Conservation (phyloP, 1,284 basidiomycete species). For the Leccinum pallidistipes region DNA sequence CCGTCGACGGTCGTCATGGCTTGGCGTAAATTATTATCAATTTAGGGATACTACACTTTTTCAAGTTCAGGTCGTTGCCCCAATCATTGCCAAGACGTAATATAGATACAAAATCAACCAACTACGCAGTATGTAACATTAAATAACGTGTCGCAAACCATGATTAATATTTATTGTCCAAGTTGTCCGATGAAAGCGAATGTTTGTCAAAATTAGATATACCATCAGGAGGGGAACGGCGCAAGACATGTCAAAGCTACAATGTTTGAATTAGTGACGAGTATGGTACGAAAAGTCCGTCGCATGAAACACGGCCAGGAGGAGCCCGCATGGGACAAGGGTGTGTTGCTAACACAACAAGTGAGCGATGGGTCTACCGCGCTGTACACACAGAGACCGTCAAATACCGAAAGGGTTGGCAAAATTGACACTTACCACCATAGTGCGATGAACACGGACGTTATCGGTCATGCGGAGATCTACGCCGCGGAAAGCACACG, state of each 20-base stretch:
- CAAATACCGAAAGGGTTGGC: constrained; percentile 11
- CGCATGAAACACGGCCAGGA: neutral
- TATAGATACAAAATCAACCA: constrained; percentile 22
- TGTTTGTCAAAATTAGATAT: constrained; percentile 7
- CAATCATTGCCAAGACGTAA: constrained; percentile 7
- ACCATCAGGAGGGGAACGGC: neutral
- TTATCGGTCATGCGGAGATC: constrained; percentile 47
- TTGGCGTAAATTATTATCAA: no score
- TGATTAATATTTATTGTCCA: neutral
- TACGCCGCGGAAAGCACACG: constrained; percentile 54
- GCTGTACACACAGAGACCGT: constrained; percentile 16
- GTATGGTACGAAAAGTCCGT: constrained; percentile 7
- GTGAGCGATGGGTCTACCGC: constrained; percentile 13
- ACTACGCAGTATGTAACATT: constrained; percentile 1
- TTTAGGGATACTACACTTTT: neutral
- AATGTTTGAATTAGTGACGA: constrained; percentile 12
- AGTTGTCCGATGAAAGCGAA: constrained; percentile 1
- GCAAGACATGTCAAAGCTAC: constrained; percentile 18
- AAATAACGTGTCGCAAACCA: neutral
- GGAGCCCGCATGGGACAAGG: neutral
- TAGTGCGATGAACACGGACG: constrained; percentile 46
- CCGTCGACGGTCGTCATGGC: constrained; percentile 23
- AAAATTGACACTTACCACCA: constrained; percentile 42
- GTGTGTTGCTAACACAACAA: constrained; percentile 20
- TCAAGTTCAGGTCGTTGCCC: neutral